phyloP scores from a whole-genome alignment of 2,329 filamentous ascomycete genomes.

The Mycosphaerella sp. region DNA sequence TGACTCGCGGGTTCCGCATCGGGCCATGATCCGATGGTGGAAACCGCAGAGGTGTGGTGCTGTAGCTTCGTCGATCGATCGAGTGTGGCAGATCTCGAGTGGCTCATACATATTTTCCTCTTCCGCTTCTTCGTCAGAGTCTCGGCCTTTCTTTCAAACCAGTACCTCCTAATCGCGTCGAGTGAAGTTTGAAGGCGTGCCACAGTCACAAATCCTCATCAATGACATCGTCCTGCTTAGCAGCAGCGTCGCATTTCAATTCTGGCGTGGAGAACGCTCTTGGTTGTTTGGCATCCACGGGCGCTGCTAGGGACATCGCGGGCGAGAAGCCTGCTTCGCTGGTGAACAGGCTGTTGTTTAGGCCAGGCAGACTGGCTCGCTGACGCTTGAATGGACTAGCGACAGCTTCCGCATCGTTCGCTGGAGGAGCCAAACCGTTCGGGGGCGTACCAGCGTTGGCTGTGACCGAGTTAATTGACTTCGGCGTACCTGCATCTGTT shows the following conservation, averaged over 20 bases:
- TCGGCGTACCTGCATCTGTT: conserved; percentile 39
- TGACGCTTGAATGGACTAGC: conserved; percentile 73
- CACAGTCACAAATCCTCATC: conserved; percentile 41
- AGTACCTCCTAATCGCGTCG: not conserved
- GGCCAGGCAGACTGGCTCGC: conserved; percentile 51
- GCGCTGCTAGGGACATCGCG: conserved; percentile 11
- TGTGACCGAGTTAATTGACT: conserved; percentile 27
- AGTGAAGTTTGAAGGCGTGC: not conserved
- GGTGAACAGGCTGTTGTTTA: conserved; percentile 26
- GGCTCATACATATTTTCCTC: not conserved
- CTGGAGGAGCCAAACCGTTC: conserved; percentile 21
- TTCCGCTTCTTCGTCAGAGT: not conserved
- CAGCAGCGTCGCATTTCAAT: conserved; percentile 17
- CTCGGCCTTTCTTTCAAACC: conserved; percentile 3
- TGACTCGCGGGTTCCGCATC: too few relatives aligned
- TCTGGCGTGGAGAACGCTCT: conserved; percentile 29
- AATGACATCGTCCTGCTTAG: conserved; percentile 33
- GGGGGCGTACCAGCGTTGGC: conserved; percentile 32
- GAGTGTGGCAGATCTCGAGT: too few relatives aligned
- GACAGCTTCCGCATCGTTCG: conserved; percentile 45
- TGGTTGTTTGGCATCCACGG: conserved; percentile 22
- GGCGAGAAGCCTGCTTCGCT: conserved; percentile 18
- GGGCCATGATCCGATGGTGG: too few relatives aligned
- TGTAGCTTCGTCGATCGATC: too few relatives aligned
- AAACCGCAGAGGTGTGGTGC: too few relatives aligned